Evolutionary conservation across 2,329 filamentous ascomycete genomes (phyloP), one percentile per base, ranked within the genome.

Genomic region (Diaporthe helianthi): DNA sequence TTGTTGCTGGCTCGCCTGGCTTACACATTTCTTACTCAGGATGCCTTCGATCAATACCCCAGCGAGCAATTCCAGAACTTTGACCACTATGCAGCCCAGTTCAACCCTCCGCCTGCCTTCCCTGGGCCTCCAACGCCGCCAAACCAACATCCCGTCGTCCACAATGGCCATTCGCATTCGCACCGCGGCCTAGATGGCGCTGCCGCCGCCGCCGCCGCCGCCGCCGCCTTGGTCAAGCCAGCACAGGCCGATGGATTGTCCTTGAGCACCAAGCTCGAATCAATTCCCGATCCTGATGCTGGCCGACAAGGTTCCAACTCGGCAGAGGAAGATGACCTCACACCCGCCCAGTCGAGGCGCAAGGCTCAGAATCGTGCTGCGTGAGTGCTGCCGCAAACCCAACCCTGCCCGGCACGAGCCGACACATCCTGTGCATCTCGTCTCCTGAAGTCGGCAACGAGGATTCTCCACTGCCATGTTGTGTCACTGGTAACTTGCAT

Each of bases 281-380:
- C 77, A 12, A 78, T 78, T 22, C 72, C 73, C 38, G 75, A 75
- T 67, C 65, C 61, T n/a, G 76, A 76, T 38, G 78, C 76, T 47
- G 78, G 75, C 29, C 72, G 74, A 52, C 77, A 76, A 36, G 84
- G 82, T 22, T 84, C 83, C 22, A 87, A 87, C 75, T 88, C 87
- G 46, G 86, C 88, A 13, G 87, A 86, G 33, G 79, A 84, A 19
- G 86, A 86, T 54, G 80, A 84, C 63, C 67, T 87, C 75, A 88
- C 85, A 26, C 87, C 86, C 0, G 86, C 86, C 7, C 86, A 89
- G 75, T 86, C 85, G 13, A 82, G 85, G 74, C 83, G 87, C 71
- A 89, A 89, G 76, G 87, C 86, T 53, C 87, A 89, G 77, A 89
- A 89, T 72, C 82, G 87, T 73, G 86, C 86, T 73, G 87, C 87